Base-by-base conservation (phyloP, 768 basidiomycete species). In the Pulveroboletus sp. region DNA sequence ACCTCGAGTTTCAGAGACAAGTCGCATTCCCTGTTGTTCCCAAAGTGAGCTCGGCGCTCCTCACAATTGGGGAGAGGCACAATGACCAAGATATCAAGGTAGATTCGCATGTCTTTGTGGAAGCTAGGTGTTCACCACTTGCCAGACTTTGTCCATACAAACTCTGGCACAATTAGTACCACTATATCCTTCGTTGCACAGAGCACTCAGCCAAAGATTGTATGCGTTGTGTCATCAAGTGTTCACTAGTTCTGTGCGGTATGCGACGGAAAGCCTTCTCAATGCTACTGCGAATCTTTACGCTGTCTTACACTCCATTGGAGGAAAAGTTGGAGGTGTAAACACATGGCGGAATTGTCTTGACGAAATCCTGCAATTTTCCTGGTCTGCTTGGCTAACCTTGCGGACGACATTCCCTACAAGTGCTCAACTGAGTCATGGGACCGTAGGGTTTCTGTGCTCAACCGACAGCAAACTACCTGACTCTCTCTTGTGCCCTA, bases 1-100 rank as follows among this genome's bases (percentile, higher is more conserved):
- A 79, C n/a, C 72, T 82, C 28, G 90, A 92, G 66, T 92, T 90
- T 66, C 87, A 91, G 62, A 75, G 91, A 61, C 89, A 92, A 66
- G 72, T 90, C 4, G 79, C 78, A 32, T 72, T 75, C 5, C 89
- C 91, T 2, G 82, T 82, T 58, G 74, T 90, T 24, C 75, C 83
- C 15, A 92, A 89, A 69, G 82, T 86, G 64, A 81, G 81, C 26
- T 57, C 71, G 37, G 78, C 79, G 3, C 68, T 91, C 31, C 65
- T 86, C 28, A 63, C 71, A 4, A 63, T 89, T 21, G 76, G 74
- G 6, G 82, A 86, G 42, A 79, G 75, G 52, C 71, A 72, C 40
- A 47, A 53, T 5, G 77, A 82, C 52, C 56, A 58, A 24, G 81
- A 83, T 42, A 57, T 86, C 15, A 81, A 78, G 69, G 87, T 87